These are phyloP conservation scores for Xerophyta viscosa DNA, from an alignment of 106 monocot species.

Conservation along the genomic window DNA sequence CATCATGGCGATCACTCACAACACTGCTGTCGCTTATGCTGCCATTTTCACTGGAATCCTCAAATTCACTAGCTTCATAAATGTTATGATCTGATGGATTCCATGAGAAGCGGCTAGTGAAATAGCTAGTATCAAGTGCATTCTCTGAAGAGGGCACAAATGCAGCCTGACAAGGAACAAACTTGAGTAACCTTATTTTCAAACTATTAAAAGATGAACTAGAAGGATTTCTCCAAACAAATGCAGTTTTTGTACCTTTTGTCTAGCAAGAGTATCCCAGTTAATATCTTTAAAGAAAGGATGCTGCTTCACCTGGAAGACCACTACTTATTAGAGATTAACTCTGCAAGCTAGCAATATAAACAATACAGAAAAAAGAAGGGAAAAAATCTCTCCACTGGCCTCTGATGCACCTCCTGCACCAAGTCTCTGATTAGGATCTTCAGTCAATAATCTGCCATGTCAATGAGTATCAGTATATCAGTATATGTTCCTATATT, in stretches of 20 bases:
- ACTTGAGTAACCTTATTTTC: background rate
- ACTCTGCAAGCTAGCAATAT: no score
- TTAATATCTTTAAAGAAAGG: constrained; percentile 89
- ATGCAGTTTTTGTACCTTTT: constrained; percentile 55
- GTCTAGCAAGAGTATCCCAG: constrained; percentile 96
- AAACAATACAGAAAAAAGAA: no score
- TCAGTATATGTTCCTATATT: no score
- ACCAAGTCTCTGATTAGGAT: constrained; percentile 93
- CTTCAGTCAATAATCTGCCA: constrained; percentile 87
- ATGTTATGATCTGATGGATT: constrained; percentile 86
- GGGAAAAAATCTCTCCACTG: no score
- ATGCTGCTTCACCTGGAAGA: constrained; percentile 84
- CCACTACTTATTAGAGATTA: no score
- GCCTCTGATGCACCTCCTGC: constrained; percentile 92
- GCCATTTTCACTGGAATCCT: constrained; percentile 85
- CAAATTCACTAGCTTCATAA: constrained; percentile 74
- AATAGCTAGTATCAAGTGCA: constrained; percentile 93
- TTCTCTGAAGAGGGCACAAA: constrained; percentile 93
- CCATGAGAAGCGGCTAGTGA: constrained; percentile 92
- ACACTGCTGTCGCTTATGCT: constrained; percentile 83
- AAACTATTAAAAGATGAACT: background rate
- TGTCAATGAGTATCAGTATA: no score
- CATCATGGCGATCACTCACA: constrained; percentile 77
- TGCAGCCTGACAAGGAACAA: constrained; percentile 64
- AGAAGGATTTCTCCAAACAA: background rate